Evolutionary conservation across 805 yeast species (phyloP).

Genomic region (Kuraishia molischiana): DNA sequence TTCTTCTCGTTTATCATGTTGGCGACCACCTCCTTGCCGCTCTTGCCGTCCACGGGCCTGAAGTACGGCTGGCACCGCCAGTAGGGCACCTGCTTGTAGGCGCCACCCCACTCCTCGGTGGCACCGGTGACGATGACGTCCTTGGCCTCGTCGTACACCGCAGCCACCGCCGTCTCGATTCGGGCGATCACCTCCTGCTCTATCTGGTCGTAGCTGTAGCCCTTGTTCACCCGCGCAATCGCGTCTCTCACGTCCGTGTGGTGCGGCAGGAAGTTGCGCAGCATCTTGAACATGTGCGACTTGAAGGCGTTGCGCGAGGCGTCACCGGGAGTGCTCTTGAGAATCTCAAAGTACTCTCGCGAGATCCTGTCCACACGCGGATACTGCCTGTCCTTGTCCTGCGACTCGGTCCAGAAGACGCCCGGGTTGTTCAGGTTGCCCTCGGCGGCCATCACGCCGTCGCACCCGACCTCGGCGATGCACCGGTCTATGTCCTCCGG

Average conservation of each 20-base stretch:
- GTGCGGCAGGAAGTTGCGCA: conserved; percentile 68
- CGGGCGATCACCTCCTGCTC: conserved; percentile 37
- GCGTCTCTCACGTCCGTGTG: conserved; percentile 73
- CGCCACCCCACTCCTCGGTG: conserved; percentile 64
- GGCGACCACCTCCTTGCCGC: conserved; percentile 30
- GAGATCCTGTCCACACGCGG: conserved; percentile 80
- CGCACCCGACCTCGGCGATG: conserved; percentile 52
- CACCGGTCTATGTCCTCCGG: conserved; percentile 77
- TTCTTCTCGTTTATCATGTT: conserved; percentile 8
- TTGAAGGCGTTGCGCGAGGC: conserved; percentile 84
- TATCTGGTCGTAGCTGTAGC: conserved; percentile 33
- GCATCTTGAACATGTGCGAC: conserved; percentile 80
- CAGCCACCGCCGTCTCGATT: conserved; percentile 59
- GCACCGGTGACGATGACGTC: conserved; percentile 52
- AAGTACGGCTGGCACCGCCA: conserved; percentile 97
- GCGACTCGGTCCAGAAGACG: conserved; percentile 51
- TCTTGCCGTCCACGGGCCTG: conserved; percentile 77
- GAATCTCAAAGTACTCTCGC: conserved; percentile 84
- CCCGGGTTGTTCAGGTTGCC: conserved; percentile 94
- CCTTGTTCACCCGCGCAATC: conserved; percentile 43
- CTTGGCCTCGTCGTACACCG: conserved; percentile 38
- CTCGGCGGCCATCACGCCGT: conserved; percentile 97
- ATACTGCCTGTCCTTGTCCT: conserved; percentile 52
- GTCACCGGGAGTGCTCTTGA: conserved; percentile 44
- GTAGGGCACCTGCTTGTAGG: conserved; percentile 74